Evolutionary conservation across 176 grass and related monocot genomes (phyloP), one percentile per base, ranked within the genome.

Genomic region (Cenchrus fungigraminus): DNA sequence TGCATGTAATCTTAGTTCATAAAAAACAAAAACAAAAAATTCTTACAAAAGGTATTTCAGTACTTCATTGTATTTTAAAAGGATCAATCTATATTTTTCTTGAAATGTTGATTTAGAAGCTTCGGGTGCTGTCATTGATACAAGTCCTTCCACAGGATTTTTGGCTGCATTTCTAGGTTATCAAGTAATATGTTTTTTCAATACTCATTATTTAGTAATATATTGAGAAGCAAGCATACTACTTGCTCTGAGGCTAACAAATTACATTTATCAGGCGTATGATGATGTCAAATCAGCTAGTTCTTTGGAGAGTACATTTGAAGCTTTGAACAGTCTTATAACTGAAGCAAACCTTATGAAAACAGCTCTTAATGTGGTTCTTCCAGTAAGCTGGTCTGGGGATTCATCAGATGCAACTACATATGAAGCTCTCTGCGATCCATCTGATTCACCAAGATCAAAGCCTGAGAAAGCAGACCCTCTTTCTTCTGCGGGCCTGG

Each of bases 331-430:
- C 80, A 94, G 90, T 81, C 87, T 98, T 66, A 85, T 87, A 76
- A 94, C 81, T 0, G 91, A 98, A 90, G 82, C 96, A 79, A 95
- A 91, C 78, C 86, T 94, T 80, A 81, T 92, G 85, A 98, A 94
- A 78, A 94, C 81, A 53, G 93, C 90, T 55, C 53, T 98, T 34
- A 82, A 84, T 6, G 73, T 47, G 14, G 83, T 82, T 74, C 91
- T 94, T 78, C 96, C 93, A 11, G 65, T 98, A 73, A 95, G 96
- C 86, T 95, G 91, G 93, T 91, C 91, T 12, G 96, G 91, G 51
- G 76, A 92, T 92, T 92, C 84, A 57, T 76, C 87, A 25, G 89
- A 93, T 84, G 73, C 89, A 65, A 86, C 90, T 76, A 91, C 73
- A 15, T 91, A 64, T 71, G 83, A 89, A 73, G 74, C 82, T 81